These are phyloP conservation scores for Beauveria rudraprayagi DNA, from an alignment of 2,329 filamentous ascomycete genomes.

Conservation along the genomic window DNA sequence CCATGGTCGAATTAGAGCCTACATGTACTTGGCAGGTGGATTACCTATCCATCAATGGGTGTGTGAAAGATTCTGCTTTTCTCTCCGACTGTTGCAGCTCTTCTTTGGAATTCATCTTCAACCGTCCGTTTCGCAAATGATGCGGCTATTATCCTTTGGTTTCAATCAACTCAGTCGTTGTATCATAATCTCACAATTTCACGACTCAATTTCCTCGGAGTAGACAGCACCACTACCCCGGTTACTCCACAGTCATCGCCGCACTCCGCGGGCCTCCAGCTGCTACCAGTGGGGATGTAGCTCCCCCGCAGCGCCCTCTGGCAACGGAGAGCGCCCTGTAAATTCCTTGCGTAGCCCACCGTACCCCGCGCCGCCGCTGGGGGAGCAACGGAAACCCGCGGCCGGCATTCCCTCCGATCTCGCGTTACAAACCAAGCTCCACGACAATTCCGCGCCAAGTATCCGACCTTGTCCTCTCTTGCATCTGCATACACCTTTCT, in stretches of 20 bases:
- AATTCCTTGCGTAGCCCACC: too few relatives aligned
- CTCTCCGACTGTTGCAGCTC: too few relatives aligned
- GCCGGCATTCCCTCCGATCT: constrained; percentile 12
- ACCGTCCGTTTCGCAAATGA: too few relatives aligned
- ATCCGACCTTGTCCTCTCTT: background rate
- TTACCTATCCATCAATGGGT: too few relatives aligned
- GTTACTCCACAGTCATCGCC: background rate
- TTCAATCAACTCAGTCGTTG: background rate
- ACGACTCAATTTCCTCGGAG: background rate
- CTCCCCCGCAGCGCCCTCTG: background rate
- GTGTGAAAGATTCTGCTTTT: too few relatives aligned
- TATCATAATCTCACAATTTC: background rate
- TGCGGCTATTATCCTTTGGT: too few relatives aligned
- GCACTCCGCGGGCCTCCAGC: constrained; percentile 8
- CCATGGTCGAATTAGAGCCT: too few relatives aligned
- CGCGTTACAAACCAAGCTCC: background rate
- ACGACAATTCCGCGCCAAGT: background rate
- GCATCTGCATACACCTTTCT: background rate
- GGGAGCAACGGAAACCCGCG: constrained; percentile 5
- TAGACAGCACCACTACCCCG: constrained; percentile 1
- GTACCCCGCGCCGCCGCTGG: background rate
- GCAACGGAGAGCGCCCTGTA: background rate
- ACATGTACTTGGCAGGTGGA: too few relatives aligned
- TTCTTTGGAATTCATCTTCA: too few relatives aligned
- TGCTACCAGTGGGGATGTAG: background rate